Conservation (phyloP, 2,329 filamentous ascomycete genomes). For the Didymella segeticola region DNA sequence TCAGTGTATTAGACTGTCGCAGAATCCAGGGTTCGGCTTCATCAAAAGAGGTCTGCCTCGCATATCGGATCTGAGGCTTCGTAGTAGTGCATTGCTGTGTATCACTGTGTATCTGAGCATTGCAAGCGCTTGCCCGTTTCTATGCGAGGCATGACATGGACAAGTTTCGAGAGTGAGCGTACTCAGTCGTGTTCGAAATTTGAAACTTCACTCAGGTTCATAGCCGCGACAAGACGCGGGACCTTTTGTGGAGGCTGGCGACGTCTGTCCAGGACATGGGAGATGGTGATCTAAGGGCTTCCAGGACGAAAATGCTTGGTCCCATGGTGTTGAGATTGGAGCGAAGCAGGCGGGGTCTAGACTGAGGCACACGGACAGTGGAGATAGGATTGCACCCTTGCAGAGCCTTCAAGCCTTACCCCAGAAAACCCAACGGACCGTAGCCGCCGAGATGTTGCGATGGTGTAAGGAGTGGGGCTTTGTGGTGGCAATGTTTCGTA, state of each 20-base stretch:
- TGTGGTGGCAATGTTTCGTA: slow-evolving; percentile 8
- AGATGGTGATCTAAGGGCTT: too few relatives aligned
- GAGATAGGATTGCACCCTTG: slow-evolving; percentile 7
- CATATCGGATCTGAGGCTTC: background rate
- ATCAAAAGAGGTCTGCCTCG: background rate
- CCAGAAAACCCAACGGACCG: slow-evolving; percentile 6
- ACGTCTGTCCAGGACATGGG: too few relatives aligned
- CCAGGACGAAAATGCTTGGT: background rate
- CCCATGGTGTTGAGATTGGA: background rate
- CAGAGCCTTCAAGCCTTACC: background rate
- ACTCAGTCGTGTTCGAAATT: too few relatives aligned
- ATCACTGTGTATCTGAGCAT: background rate
- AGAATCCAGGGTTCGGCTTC: background rate
- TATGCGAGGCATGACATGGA: too few relatives aligned
- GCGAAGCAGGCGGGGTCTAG: background rate
- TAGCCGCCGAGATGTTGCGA: background rate
- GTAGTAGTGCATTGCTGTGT: too few relatives aligned
- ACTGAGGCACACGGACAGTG: slow-evolving; percentile 12
- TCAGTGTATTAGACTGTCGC: background rate
- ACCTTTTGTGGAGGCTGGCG: too few relatives aligned
- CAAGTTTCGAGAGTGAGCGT: too few relatives aligned
- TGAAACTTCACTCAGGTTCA: too few relatives aligned
- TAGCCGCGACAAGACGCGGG: too few relatives aligned
- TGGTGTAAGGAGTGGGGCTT: slow-evolving; percentile 4
- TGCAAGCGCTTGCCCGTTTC: too few relatives aligned